Conservation (phyloP, 1,284 basidiomycete genomes). For the Bondarzewia mesenterica region DNA sequence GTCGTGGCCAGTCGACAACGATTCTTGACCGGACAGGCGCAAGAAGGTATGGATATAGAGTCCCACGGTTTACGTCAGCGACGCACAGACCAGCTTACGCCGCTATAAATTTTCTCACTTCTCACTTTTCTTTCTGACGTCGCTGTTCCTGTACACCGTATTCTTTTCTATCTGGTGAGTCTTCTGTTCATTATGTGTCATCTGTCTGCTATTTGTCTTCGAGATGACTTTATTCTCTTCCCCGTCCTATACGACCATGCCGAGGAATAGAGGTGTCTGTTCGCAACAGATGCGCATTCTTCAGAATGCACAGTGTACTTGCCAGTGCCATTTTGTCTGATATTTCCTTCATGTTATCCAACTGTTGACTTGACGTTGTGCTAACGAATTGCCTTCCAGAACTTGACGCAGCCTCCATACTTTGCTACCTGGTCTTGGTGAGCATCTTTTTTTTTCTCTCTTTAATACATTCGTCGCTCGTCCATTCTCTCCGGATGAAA, state of each 20-base stretch:
- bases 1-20: no score
- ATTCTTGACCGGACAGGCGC: no score
- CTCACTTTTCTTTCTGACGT: neutral
- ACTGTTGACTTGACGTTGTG: neutral
- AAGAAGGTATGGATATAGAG: neutral
- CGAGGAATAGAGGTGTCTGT: constrained; percentile 68
- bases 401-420: no score
- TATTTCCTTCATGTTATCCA: constrained; percentile 11
- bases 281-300: constrained; percentile 62
- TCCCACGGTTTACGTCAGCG: constrained; percentile 6
- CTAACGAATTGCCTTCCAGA: constrained; percentile 1
- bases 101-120: constrained; percentile 2
- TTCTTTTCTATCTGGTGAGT: neutral
- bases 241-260: constrained; percentile 76
- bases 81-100: constrained; percentile 10
- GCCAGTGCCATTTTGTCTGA: constrained; percentile 81
- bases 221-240: constrained; percentile 78
- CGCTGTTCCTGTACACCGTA: neutral
- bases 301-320: constrained; percentile 62
- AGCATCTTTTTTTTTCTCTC: constrained; percentile 15
- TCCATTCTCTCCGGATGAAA: constrained; percentile 46
- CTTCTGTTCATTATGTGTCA: neutral
- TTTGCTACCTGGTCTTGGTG: no score
- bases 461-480: constrained; percentile 11
- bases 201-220: constrained; percentile 6